Evolutionary conservation across 1,284 basidiomycete genomes (phyloP).

Genomic region (Tranzscheliella williamsii): DNA sequence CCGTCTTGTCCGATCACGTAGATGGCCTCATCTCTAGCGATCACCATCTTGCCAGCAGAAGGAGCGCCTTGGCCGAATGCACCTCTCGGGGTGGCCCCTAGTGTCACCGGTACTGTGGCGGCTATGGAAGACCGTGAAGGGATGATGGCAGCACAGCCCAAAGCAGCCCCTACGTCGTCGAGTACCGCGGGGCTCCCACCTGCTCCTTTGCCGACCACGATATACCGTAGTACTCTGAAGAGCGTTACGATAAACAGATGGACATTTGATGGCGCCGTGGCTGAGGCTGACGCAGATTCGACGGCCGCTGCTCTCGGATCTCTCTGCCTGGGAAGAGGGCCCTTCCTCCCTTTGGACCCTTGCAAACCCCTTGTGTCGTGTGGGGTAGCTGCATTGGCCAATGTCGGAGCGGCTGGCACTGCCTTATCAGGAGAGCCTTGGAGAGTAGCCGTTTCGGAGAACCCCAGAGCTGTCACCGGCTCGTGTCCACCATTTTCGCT

Average conservation of each 20-base stretch:
- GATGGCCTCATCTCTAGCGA: slow-evolving; percentile 89
- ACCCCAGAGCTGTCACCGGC: slow-evolving; percentile 87
- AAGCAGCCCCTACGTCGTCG: slow-evolving; percentile 80
- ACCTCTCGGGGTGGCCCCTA: no score
- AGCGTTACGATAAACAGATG: slow-evolving; percentile 86
- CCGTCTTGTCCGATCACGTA: slow-evolving; percentile 84
- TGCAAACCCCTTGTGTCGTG: slow-evolving; percentile 20
- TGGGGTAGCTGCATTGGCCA: background rate
- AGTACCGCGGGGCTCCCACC: slow-evolving; percentile 70
- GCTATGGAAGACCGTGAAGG: slow-evolving; percentile 3
- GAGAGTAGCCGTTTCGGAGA: slow-evolving; percentile 67
- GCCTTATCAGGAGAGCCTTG: no score
- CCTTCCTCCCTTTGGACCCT: slow-evolving; percentile 32
- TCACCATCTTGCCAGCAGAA: slow-evolving; percentile 73
- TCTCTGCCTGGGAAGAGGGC: slow-evolving; percentile 11
- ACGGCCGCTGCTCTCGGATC: slow-evolving; percentile 6
- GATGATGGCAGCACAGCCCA: slow-evolving; percentile 73
- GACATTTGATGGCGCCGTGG: slow-evolving; percentile 61
- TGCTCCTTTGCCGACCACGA: slow-evolving; percentile 76
- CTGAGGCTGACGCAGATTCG: background rate
- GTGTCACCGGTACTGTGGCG: slow-evolving; percentile 38
- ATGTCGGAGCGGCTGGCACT: background rate
- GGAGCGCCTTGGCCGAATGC: background rate
- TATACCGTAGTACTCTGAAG: slow-evolving; percentile 76
- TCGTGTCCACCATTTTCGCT: slow-evolving; percentile 64